Evolutionary conservation across 257 asterid species (phyloP).

Genomic region (Agastache rugosa): DNA sequence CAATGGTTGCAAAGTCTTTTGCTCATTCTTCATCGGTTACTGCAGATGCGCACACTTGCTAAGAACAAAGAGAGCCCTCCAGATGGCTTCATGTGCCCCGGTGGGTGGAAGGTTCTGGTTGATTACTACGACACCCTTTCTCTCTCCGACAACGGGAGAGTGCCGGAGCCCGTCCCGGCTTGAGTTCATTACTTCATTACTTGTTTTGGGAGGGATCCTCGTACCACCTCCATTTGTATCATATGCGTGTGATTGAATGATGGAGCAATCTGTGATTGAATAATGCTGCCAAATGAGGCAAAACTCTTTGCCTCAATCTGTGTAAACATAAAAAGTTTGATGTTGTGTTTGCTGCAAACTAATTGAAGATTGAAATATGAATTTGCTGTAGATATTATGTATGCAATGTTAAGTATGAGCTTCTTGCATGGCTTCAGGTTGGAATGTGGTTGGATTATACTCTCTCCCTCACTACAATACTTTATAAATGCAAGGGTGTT

Average conservation of each 20-base stretch:
- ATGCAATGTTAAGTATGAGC: not conserved
- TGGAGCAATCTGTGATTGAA: conserved; percentile 22
- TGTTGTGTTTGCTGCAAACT: not conserved
- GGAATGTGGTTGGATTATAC: not conserved
- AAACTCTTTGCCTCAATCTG: conserved; percentile 44
- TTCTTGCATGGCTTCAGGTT: not conserved
- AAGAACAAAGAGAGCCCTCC: conserved; percentile 91
- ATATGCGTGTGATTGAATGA: conserved; percentile 30
- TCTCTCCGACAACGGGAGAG: conserved; percentile 57
- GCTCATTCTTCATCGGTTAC: not conserved
- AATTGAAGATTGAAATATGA: not conserved
- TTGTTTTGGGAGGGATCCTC: conserved; percentile 12
- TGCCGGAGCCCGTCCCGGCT: conserved; percentile 58
- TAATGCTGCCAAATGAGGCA: conserved; percentile 37
- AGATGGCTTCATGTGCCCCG: conserved; percentile 96
- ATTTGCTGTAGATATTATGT: not conserved
- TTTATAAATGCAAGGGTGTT: not conserved
- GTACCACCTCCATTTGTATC: conserved; percentile 30
- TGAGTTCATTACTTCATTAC: conserved; percentile 32
- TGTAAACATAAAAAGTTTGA: conserved; percentile 35
- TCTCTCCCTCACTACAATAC: too few species aligned
- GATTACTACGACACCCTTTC: conserved; percentile 80
- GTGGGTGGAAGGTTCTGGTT: conserved; percentile 96
- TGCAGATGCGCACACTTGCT: conserved; percentile 89
- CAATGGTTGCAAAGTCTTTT: not conserved